Evolutionary conservation across 148 eudicot genomes (phyloP).

Genomic region (Persicaria tinctoria): DNA sequence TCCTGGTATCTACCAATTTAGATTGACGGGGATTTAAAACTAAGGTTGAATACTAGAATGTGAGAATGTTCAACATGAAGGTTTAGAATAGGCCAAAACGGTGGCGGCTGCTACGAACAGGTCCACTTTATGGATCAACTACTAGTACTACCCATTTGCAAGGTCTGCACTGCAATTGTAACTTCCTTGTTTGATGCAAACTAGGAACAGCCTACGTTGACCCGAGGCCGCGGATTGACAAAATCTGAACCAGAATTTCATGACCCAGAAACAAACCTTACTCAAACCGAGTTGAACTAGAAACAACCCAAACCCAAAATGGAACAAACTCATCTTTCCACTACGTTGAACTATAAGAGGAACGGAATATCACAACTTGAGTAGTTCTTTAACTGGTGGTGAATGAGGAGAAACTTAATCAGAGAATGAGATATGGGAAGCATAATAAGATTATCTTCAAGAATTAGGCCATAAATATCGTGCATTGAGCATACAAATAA

Average conservation of each 20-base stretch:
- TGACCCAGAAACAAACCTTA: no score
- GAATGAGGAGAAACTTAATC: neutral
- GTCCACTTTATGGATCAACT: neutral
- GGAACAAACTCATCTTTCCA: no score
- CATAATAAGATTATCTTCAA: neutral
- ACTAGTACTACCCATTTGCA: neutral
- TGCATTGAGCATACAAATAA: neutral
- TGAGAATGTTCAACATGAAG: neutral
- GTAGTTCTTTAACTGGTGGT: neutral
- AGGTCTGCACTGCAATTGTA: neutral
- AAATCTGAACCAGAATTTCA: no score
- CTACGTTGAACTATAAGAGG: neutral
- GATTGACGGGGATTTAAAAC: neutral
- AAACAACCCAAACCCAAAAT: no score
- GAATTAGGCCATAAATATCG: neutral
- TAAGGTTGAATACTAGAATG: neutral
- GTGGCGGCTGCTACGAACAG: constrained; percentile 4
- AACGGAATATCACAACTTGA: neutral
- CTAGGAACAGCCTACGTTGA: no score
- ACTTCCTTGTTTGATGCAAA: constrained; percentile 2
- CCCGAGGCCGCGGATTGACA: no score
- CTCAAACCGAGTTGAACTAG: no score
- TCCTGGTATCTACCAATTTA: neutral
- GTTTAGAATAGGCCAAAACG: constrained; percentile 2
- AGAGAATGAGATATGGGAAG: neutral